These are phyloP conservation scores for Candida suzukii DNA, from an alignment of 805 yeast genomes.

Conservation along the genomic window DNA sequence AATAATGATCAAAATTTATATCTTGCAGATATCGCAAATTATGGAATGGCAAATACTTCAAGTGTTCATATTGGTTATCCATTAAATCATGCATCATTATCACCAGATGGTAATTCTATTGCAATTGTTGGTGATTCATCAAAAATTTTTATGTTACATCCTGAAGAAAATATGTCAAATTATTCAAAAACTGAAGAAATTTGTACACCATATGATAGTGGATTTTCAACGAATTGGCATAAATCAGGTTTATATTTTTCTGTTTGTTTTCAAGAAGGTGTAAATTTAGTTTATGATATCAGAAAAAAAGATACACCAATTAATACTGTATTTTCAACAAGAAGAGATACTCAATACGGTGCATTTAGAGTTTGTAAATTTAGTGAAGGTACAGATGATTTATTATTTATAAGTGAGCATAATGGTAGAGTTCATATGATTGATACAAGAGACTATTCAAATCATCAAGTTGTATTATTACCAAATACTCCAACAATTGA, in stretches of 20 bases:
- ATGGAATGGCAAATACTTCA: constrained; percentile 33
- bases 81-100: constrained; percentile 64
- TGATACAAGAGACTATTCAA: constrained; percentile 65
- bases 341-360: constrained; percentile 39
- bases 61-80: constrained; percentile 52
- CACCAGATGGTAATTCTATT: constrained; percentile 53
- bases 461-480: constrained; percentile 69
- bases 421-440: constrained; percentile 80
- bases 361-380: constrained; percentile 40
- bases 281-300: constrained; percentile 68
- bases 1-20: constrained; percentile 78
- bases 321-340: constrained; percentile 50
- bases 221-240: constrained; percentile 76
- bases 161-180: constrained; percentile 21
- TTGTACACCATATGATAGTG: constrained; percentile 61
- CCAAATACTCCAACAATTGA: constrained; percentile 30
- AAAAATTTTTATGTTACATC: constrained; percentile 51
- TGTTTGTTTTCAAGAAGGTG: constrained; percentile 82
- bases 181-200: constrained; percentile 29
- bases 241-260: constrained; percentile 71
- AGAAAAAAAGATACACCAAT: constrained; percentile 52
- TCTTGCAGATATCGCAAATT: constrained; percentile 47
- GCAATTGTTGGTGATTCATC: constrained; percentile 76
- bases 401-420: constrained; percentile 74
- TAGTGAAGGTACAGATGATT: constrained; percentile 63